A percentile compares a stretch with the other conserved stretches of the same genome.
These are phyloP conservation scores for Coemansia sp. DNA, from an alignment of 192 early-diverging fungal species.

Conservation along the genomic window DNA sequence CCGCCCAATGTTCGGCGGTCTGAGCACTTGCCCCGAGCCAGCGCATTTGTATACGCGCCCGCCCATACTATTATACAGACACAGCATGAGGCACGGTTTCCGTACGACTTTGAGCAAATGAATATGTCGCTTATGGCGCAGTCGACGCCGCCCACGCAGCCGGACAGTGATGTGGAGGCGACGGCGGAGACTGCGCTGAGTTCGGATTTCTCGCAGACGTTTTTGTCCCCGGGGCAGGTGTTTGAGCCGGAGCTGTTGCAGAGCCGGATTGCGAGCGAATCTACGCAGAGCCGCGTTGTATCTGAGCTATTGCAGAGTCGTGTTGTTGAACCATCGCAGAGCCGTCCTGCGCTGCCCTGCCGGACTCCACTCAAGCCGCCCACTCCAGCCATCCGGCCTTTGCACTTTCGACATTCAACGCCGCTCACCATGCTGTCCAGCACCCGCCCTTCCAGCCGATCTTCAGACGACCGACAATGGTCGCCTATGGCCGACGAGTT, in stretches of 20 bases:
- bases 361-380: conserved; percentile 3
- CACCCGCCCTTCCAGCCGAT: not conserved
- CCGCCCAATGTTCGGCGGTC: conserved; percentile 14
- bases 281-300: not conserved
- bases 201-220: conserved; percentile 42
- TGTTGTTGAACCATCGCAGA: not conserved
- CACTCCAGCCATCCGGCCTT: not conserved
- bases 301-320: not conserved
- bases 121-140: conserved; percentile 16
- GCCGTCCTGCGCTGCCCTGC: too few species aligned
- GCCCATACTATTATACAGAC: conserved; percentile 14
- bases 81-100: conserved; percentile 16
- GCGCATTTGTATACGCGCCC: conserved; percentile 35
- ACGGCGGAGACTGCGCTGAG: conserved; percentile 12
- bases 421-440: conserved; percentile 1
- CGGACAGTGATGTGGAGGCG: conserved; percentile 10
- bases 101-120: conserved; percentile 32
- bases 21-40: conserved; percentile 22
- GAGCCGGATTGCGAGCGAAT: not conserved
- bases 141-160: conserved; percentile 29
- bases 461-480: conserved; percentile 1
- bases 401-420: conserved; percentile 13
- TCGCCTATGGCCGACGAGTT: conserved; percentile 1
- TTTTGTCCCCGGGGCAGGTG: conserved; percentile 15
- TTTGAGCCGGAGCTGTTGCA: not conserved